Evolutionary conservation across 306 rosid species (phyloP), one percentile per base, ranked within the genome.

Genomic region (Oemleria cerasiformis): DNA sequence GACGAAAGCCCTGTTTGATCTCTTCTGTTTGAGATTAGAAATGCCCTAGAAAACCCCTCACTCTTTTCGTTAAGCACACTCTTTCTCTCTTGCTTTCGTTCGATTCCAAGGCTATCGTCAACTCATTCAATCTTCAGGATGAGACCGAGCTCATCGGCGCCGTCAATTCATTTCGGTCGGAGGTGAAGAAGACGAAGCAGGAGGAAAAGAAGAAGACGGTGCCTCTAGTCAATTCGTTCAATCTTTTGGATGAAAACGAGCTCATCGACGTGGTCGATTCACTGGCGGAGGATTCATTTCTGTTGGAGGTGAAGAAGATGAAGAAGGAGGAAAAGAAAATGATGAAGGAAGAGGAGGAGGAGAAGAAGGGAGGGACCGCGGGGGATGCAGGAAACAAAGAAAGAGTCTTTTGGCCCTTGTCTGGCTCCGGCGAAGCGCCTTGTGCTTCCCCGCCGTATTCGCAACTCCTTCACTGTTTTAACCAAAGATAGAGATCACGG

Each of bases 91-190:
- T 23, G 3, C 10, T 2, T 56, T 56, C 11, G 5, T 58, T 58
- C 6, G 41, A 13, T 58, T 58, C 9, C n/a, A 58, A 25, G 63
- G 41, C 63, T 2, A 4, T 8, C 41, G 15, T 34, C 51, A 69
- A 54, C 51, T 19, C 51, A 19, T 69, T 69, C 59, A 59, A 54
- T 14, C 40, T 54, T 8, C 21, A 54, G 73, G 63, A 30, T 16
- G 60, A 50, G 34, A 19, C 20, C 13, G 13, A 50, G 13, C 44
- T 69, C 51, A 2, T 54, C 19, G 6, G 50, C 21, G 23, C 9
- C 0, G 51, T 19, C 15, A 23, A 36, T 40, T 63, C 49, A 9
- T 54, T 38, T 9, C 12, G 7, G 3, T 50, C 41, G 4, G 39
- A 9, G 5, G 73, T 48, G n/a, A 48, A 38, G 36, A 23, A 65